Evolutionary conservation across 495 filamentous ascomycete genomes (phyloP).

Genomic region (Bacidia gigantensis): DNA sequence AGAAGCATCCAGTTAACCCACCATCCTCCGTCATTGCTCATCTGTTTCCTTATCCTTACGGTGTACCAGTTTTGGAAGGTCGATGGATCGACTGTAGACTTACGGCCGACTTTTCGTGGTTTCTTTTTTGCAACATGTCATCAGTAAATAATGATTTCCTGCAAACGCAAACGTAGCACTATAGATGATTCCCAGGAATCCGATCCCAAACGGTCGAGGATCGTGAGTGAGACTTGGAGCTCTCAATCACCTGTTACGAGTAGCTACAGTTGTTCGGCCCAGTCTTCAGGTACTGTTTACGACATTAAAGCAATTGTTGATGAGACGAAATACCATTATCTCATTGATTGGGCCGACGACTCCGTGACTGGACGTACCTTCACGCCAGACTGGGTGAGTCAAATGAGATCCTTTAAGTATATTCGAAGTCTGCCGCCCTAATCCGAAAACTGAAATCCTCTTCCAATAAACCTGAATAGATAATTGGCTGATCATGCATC

Average conservation of each 20-base stretch:
- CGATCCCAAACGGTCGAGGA: conserved; percentile 12
- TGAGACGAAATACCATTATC: conserved; percentile 28
- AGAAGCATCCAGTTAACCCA: no score
- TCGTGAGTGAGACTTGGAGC: conserved; percentile 8
- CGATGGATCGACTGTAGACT: not conserved
- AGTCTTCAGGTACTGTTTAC: conserved; percentile 7
- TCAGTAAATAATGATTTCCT: conserved; percentile 16
- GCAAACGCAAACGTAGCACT: conserved; percentile 16
- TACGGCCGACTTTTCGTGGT: not conserved
- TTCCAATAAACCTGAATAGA: no score
- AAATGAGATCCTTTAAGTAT: no score
- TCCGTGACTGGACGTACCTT: conserved; percentile 19
- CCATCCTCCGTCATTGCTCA: no score
- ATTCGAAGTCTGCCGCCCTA: no score
- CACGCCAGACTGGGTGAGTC: conserved; percentile 30
- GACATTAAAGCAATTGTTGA: conserved; percentile 28
- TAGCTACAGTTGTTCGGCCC: not conserved
- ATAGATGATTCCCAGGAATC: conserved; percentile 2
- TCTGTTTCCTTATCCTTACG: no score
- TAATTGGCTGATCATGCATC: not conserved
- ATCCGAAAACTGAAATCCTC: no score
- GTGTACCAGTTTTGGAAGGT: not conserved
- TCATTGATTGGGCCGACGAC: conserved; percentile 30
- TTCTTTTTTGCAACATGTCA: not conserved
- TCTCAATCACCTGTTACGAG: not conserved